Conservation (phyloP, 371 early-diverging fungal species). For the Dichotomocladium elegans region DNA sequence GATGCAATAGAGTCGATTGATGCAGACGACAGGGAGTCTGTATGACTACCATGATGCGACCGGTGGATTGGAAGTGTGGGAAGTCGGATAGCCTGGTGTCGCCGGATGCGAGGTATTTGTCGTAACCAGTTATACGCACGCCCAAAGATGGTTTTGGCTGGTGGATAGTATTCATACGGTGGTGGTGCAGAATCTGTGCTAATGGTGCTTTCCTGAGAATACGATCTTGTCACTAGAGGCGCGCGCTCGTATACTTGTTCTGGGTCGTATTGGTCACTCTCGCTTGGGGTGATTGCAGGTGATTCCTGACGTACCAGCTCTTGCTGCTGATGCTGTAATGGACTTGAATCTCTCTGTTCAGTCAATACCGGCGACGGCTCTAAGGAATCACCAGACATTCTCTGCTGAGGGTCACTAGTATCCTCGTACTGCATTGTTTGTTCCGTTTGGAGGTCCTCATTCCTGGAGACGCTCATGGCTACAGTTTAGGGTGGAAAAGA, state of each 20-base stretch:
- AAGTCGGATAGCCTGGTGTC: slow-evolving; percentile 41
- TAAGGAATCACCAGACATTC: too few species aligned
- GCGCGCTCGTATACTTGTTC: neutral
- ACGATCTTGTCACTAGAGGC: slow-evolving; percentile 10
- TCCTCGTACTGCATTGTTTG: too few species aligned
- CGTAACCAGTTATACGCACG: slow-evolving; percentile 44
- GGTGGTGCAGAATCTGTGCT: slow-evolving; percentile 45
- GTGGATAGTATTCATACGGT: slow-evolving; percentile 47
- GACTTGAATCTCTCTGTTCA: too few species aligned
- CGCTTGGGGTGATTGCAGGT: too few species aligned
- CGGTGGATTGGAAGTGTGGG: slow-evolving; percentile 25
- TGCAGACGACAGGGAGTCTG: slow-evolving; percentile 12
- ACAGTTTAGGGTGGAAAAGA: too few species aligned
- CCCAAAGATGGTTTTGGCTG: slow-evolving; percentile 35
- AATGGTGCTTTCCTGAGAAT: slow-evolving; percentile 32
- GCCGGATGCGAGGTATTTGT: slow-evolving; percentile 34
- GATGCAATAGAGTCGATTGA: slow-evolving; percentile 23
- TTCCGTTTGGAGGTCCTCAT: too few species aligned
- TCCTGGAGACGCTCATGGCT: too few species aligned
- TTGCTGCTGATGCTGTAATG: neutral
- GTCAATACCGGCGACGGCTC: too few species aligned
- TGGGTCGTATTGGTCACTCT: neutral
- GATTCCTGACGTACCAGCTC: neutral
- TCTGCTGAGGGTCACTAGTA: too few species aligned
- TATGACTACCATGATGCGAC: neutral